Base-by-base conservation (phyloP, 2,329 filamentous ascomycete genomes). In the Claviceps paspali region DNA sequence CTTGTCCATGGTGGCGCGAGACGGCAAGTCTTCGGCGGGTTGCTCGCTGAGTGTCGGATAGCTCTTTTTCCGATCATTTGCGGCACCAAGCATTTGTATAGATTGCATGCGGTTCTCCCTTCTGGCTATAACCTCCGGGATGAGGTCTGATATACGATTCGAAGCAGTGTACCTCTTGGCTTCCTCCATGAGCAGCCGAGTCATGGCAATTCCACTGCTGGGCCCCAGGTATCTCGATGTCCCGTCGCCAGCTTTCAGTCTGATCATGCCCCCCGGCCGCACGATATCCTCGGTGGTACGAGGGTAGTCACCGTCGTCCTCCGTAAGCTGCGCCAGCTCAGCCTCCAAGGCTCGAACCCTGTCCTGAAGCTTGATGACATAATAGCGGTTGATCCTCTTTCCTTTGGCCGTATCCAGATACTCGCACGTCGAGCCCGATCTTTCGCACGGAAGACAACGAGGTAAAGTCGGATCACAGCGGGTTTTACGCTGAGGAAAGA, bases 201-300 rank as follows among this genome's bases (percentile, higher is more conserved):
- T 93, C 65, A 96, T 93, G 52, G 86, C 84, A 50, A 95, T 94
- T 41, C 88, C 91, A 55, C 88, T 96, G 34, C 87, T 94, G 3
- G 91, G 83, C 0, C 91, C 91, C 3, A 98, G 66, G 54, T 91
- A 96, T 44, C 88, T 82, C 12, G 83, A 78, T 1, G 73, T 79
- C 59, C 95, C 88, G 54, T 93, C 85, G 39, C 79, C 78, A 49
- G 88, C 83, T 50, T 81, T 78, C 36, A 96, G 74, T 30, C 79
- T 80, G 48, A 96, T 84, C 47, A 88, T 73, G 19, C 86, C 87
- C 17, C 84, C 84, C 0, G 83, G 82, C 17, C 86, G 80, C 48
- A 95, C 76, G 58, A 95, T 82, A 48, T 91, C 77, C 56, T 95
- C 88, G 17, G 76, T 73, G 52, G 79, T 80, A 29, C 74, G 73